Evolutionary conservation across 2,329 filamentous ascomycete species (phyloP), one percentile per base, ranked within the genome.

Genomic region (Fusarium abutilonis): DNA sequence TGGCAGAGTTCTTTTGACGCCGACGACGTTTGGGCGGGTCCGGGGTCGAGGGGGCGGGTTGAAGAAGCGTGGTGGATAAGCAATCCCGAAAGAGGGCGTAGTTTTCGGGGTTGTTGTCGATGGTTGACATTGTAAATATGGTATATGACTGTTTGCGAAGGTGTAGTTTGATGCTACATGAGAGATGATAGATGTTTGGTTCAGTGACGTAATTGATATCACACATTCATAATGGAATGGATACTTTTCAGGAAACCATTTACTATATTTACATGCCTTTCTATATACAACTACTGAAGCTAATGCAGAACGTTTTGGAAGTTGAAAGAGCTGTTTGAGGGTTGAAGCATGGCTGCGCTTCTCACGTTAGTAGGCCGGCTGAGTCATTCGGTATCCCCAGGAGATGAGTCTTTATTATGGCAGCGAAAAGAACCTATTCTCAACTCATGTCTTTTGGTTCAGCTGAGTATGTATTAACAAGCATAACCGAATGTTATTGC

Each of bases 21-120:
- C 79, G 71, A 47, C 79, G 81, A 56, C 82, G 80, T 60, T 82
- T 83, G 7, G 63, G 67, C 52, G 79, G 76, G 59, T 78, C 80
- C 21, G 74, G 60, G 23, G 78, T 70, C 9, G 75, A 71, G 5
- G 82, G 76, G 11, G 88, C 82, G 57, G 82, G 86, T 45, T 86
- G 84, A 48, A 94, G 84, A 11, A 95, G 79, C 1, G 86, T 82
- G 14, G 85, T 85, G 9, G 90, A 90, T 59, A 95, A 79, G 70
- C 86, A 91, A 69, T 95, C 92, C 50, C 89, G 82, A 74, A 95
- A 93, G 42, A 86, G 78, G 48, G 87, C 83, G 72, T 75, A 75
- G 52, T 76, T 76, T 39, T 70, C 64, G n/a, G 68, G 50, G 51
- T 66, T 67, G 14, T 68, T 63, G 6, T 67, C 60, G 9, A 46